Evolutionary conservation across 192 early-diverging fungal genomes (phyloP), one percentile per base, ranked within the genome.

Genomic region (Backusella tarrabulga): DNA sequence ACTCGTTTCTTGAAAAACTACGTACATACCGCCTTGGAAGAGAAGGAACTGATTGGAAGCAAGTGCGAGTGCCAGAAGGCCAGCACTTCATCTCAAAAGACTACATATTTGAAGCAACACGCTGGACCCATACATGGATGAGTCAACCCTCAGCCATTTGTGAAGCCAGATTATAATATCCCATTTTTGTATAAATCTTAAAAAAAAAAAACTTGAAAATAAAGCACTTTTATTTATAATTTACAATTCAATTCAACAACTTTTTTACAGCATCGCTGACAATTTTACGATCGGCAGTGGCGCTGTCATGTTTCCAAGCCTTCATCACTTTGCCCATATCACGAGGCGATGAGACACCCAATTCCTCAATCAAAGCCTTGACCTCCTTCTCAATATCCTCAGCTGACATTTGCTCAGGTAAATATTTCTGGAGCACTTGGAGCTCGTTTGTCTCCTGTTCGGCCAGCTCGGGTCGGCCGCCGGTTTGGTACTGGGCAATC

Each of bases 271-370:
- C 81, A 17, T 93, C 92, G 12, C 90, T 88, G n/a, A 98, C 89
- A 54, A 83, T 71, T 77, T 93, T 94, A 85, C 89, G 94, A 42
- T 93, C 89, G 6, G 94, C 97, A 40, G 81, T 85, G 7, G 92
- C 87, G 11, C 90, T 79, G 76, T 91, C 92, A 50, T 96, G 78
- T 7, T 85, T 85, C 40, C 93, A 85, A 67, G 87, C 91, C 82
- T 94, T 94, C 94, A 98, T 97, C 26, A 98, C 90, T 44, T 88
- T 87, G 29, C 97, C 95, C 81, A 98, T 83, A 67, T 94, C 94
- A 84, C 94, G 95, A 35, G 86, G 74, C 6, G 89, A 83, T 2
- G 38, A 76, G 23, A 90, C 92, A 32, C 91, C 90, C 12, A 88
- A 68, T 63, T 89, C 77, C 44, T 80, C 77, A 40, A 92, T 88